phyloP scores from a whole-genome alignment of 768 basidiomycete genomes.

The Chalciporus pseudorubinellus region DNA sequence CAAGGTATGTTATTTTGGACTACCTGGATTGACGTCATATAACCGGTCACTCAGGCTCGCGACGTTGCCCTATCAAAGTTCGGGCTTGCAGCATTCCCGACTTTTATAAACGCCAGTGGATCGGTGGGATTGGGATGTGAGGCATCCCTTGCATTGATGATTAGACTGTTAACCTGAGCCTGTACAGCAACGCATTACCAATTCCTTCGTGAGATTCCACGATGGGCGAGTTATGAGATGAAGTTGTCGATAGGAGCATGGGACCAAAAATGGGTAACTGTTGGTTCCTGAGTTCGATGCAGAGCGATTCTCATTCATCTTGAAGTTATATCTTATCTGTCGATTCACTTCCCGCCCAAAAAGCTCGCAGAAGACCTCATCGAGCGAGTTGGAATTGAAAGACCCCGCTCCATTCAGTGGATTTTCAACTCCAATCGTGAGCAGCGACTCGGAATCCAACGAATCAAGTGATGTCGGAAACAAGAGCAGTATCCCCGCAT shows the following conservation, averaged over 20 bases:
- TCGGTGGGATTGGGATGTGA: constrained; percentile 1
- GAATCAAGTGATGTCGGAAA: background rate
- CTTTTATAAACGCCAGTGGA: constrained; percentile 13
- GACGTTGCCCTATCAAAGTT: constrained; percentile 14
- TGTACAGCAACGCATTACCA: constrained; percentile 11
- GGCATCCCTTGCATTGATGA: too few species aligned
- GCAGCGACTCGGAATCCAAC: background rate
- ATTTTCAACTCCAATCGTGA: background rate
- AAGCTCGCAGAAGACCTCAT: background rate
- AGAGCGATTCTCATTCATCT: background rate
- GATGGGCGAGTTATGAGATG: constrained; percentile 14
- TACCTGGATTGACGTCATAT: background rate
- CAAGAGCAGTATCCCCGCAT: background rate
- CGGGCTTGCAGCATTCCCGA: constrained; percentile 7
- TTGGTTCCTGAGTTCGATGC: background rate
- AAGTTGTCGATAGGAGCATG: constrained; percentile 14
- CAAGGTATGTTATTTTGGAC: background rate
- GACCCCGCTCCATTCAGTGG: background rate
- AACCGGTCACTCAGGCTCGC: constrained; percentile 8
- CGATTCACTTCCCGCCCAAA: constrained; percentile 9
- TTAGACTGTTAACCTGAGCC: background rate
- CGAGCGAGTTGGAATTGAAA: background rate
- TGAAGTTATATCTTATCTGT: constrained; percentile 16
- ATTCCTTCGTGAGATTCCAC: constrained; percentile 19
- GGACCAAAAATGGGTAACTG: constrained; percentile 19